These are phyloP conservation scores for Phytopythium montanum DNA, from an alignment of 352 stramenopile species.

Conservation along the genomic window DNA sequence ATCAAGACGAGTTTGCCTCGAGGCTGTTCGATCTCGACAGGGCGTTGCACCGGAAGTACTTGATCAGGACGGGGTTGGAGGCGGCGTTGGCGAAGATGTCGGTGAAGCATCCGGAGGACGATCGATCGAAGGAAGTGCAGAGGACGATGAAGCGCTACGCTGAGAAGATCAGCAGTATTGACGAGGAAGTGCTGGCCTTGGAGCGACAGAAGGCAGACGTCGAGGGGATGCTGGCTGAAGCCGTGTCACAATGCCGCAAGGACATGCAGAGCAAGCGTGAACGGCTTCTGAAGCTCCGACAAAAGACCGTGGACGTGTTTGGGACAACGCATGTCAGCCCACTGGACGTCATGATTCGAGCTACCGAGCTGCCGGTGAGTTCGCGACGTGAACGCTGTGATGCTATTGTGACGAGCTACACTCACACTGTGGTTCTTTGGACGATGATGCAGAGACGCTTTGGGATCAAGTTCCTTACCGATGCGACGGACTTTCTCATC, in stretches of 20 bases:
- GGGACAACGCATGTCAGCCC: slow-evolving; percentile 22
- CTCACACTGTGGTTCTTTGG: neutral
- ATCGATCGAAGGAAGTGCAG: slow-evolving; percentile 9
- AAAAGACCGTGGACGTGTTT: slow-evolving; percentile 14
- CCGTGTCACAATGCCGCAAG: slow-evolving; percentile 21
- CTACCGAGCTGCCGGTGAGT: slow-evolving; percentile 54
- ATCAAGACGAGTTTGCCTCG: slow-evolving; percentile 18
- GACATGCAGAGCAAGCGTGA: slow-evolving; percentile 38
- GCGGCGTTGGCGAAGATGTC: slow-evolving; percentile 19
- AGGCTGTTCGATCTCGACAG: slow-evolving; percentile 28
- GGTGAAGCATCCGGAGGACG: slow-evolving; percentile 3
- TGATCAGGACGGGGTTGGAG: slow-evolving; percentile 14
- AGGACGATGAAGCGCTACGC: slow-evolving; percentile 16
- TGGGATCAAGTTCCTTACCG: slow-evolving; percentile 28
- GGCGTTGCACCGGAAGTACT: slow-evolving; percentile 27
- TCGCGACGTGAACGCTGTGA: neutral
- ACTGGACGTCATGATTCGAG: slow-evolving; percentile 43
- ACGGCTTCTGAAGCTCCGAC: slow-evolving; percentile 32
- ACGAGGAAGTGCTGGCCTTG: slow-evolving; percentile 26
- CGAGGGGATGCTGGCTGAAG: slow-evolving; percentile 10
- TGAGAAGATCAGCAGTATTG: slow-evolving; percentile 28
- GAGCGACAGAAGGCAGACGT: slow-evolving; percentile 14
- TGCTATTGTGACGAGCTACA: slow-evolving; percentile 3
- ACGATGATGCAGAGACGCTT: slow-evolving; percentile 31
- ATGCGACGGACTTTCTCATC: slow-evolving; percentile 24